Evolutionary conservation across 768 basidiomycete species (phyloP), one percentile per base, ranked within the genome.

Genomic region (Austroboletus eburneus): DNA sequence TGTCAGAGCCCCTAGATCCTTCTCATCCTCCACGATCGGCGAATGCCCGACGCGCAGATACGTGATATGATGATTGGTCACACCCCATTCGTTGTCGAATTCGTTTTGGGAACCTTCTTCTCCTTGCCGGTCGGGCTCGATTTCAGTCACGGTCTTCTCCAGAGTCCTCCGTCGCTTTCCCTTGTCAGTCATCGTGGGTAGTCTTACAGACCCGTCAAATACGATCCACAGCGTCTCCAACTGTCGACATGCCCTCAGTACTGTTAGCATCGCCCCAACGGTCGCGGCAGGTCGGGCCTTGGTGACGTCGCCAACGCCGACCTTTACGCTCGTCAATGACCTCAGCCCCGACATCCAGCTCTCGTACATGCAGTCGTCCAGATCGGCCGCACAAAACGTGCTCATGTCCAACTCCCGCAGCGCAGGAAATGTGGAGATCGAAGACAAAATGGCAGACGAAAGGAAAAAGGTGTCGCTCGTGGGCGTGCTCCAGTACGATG

Each of bases 401-500:
- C 59, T 55, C 27, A 64, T 20, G 24, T 64, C 54, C n/a, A 63
- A 25, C 23, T 44, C 53, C 9, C 39, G 46, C 20, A 63, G 18
- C 2, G 36, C 50, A 0, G 51, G 36, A 39, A 63, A 63, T 0
- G 37, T 43, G 1, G 51, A 25, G 9, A 64, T 27, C 7, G 59
- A 49, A 5, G 46, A 29, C 0, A 63, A 27, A 16, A 61, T 18
- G 9, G 49, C 13, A 2, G 51, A 13, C 1, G 57, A 51, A 23
- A 63, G 61, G 1, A 38, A 35, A 40, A 61, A 61, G 6, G 59
- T 48, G 23, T 63, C 58, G 45, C 51, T 56, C 3, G 56, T 45
- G 1, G 57, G 55, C 2, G 55, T 50, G 16, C 50, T 55, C 59
- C 62, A 64, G 32, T 64, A 64, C 1, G 62, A 61, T 12, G 59